Conservation (phyloP, 1,284 basidiomycete genomes). For the Trichosporon sp. region DNA sequence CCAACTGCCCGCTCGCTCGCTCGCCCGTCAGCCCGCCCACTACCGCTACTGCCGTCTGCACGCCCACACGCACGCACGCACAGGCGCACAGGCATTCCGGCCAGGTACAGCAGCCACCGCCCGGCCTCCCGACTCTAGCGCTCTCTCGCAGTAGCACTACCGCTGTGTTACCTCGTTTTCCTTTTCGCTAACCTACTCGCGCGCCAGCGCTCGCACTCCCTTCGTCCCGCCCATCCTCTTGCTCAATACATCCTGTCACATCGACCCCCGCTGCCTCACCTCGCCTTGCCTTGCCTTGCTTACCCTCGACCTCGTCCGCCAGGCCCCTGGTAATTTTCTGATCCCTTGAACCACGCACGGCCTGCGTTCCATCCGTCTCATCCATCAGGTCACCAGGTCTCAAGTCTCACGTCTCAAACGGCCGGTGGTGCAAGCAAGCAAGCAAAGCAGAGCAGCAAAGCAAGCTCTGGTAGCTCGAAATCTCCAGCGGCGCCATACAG, state of each 20-base stretch:
- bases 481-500: background rate
- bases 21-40: too few species aligned
- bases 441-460: background rate
- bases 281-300: too few species aligned
- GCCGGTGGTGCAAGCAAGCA: too few species aligned
- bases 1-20: background rate
- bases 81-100: background rate
- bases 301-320: background rate
- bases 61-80: background rate
- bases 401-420: background rate
- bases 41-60: too few species aligned
- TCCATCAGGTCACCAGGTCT: background rate
- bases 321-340: background rate
- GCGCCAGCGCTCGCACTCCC: background rate
- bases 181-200: background rate
- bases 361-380: background rate
- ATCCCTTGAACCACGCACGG: background rate
- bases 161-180: background rate
- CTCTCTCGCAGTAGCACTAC: background rate
- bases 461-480: conserved; percentile 1
- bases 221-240: background rate
- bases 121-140: background rate
- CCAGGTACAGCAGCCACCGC: background rate
- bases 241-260: conserved; percentile 1
- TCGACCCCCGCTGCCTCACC: background rate